Base-by-base conservation (phyloP, 495 filamentous ascomycete species). In the Hypoxylon lenormandii region DNA sequence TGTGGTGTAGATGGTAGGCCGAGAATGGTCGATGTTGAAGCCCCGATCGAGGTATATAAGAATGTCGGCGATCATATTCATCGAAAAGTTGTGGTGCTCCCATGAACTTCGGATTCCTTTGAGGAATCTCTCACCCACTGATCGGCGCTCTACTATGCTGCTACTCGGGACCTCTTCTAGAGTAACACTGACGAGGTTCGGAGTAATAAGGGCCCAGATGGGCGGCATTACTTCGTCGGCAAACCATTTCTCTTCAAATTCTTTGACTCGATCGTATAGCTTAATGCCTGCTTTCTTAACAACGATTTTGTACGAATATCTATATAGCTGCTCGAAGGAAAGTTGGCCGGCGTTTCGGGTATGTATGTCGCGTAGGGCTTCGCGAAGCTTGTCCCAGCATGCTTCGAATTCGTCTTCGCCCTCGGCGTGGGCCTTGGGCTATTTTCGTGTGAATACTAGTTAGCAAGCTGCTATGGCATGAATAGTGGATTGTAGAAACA, bases 31-130 rank as follows among this genome's bases (percentile, higher is more conserved):
- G 2, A 84, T 76, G 58, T 87, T 89, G 76, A 90, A 90, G 12
- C 92, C 86, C 22, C 94, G 91, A 66, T 99, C 95, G 86, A 99
- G 94, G 69, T 99, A 99, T 94, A 99, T 97, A 36, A 98, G 79
- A 30, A 99, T 92, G 75, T 99, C 96, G 10, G 94, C 95, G 43
- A 92, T 89, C 96, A 99, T 98, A 67, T 92, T 92, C 94, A 97
- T 97, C 56, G 90, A 92, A 13, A 91, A 82, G 73, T 92, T 92
- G 73, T 99, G 94, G 56, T 95, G 90, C 64, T 92, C 88, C 91
- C 92, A 99, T 3, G 88, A 87, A 40, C 83, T 80, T 74, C 90
- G 91, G 15, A 98, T 73, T 0, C 86, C 90, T 40, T 84, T 85
- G 66, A 99, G 75, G 67, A 98, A 95, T 73, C 84, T 90, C 77